phyloP scores from a whole-genome alignment of 768 basidiomycete genomes.

The Boletus rubropictus region DNA sequence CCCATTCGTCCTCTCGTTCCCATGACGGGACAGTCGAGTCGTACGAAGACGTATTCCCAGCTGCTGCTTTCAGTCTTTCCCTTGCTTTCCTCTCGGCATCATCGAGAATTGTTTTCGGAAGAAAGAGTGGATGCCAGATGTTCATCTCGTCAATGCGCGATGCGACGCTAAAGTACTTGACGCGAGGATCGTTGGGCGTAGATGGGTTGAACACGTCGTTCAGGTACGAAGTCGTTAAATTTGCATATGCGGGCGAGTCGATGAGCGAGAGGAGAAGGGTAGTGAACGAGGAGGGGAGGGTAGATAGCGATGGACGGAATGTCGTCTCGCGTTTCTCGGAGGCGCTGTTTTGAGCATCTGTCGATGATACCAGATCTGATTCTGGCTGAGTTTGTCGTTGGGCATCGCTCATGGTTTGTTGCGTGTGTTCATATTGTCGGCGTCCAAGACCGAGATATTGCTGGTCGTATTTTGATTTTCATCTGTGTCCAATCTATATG shows the following conservation, averaged over 20 bases:
- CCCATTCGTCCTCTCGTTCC: conserved; percentile 55
- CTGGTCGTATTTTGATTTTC: conserved; percentile 33
- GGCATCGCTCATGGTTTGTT: background rate
- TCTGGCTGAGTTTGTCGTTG: background rate
- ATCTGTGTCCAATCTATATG: conserved; percentile 11
- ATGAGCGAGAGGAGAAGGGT: conserved; percentile 81
- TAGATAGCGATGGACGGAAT: conserved; percentile 48
- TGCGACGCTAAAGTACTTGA: conserved; percentile 91
- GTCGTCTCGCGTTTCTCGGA: conserved; percentile 29
- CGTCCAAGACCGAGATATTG: conserved; percentile 91
- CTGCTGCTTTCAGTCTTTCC: conserved; percentile 35
- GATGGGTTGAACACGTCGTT: conserved; percentile 75
- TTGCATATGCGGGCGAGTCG: conserved; percentile 95
- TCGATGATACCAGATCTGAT: background rate
- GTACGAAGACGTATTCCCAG: conserved; percentile 1
- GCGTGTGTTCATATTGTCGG: conserved; percentile 28
- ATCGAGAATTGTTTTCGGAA: conserved; percentile 92
- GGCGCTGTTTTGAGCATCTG: background rate
- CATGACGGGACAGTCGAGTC: conserved; percentile 35
- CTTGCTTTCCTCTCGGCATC: conserved; percentile 65
- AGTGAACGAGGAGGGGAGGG: conserved; percentile 78
- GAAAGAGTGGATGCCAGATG: conserved; percentile 94
- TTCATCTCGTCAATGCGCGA: conserved; percentile 61
- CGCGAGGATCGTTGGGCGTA: conserved; percentile 71
- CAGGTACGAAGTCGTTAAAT: conserved; percentile 81